A percentile compares a stretch with the other conserved stretches of the same genome.
Evolutionary conservation across 169 alveolate genomes (phyloP).

Genomic region (Hammondia hammondi): DNA sequence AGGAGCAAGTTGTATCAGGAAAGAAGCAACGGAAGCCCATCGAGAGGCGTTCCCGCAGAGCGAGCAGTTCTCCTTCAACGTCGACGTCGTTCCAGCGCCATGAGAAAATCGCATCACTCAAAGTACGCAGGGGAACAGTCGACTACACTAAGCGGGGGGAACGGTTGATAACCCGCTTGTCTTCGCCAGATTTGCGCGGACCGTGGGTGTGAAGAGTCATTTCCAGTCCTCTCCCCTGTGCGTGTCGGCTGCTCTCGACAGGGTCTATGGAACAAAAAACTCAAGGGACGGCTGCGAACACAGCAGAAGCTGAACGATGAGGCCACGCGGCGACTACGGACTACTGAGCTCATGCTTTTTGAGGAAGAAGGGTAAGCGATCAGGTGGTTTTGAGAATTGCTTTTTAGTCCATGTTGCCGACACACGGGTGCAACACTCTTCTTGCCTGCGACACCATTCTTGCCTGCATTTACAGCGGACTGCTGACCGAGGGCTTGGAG

Average conservation of each 20-base stretch:
- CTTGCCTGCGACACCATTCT: neutral
- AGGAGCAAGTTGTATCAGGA: neutral
- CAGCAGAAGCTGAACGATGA: constrained; percentile 8
- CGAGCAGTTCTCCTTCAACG: neutral
- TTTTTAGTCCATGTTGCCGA: neutral
- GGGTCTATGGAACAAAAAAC: neutral
- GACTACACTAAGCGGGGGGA: too few species aligned
- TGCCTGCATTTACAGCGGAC: neutral
- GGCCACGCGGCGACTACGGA: neutral
- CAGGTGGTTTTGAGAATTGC: neutral
- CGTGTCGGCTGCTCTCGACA: neutral
- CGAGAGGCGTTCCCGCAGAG: neutral
- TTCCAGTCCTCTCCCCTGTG: neutral
- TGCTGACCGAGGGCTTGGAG: constrained; percentile 79
- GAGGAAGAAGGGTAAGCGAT: constrained; percentile 24
- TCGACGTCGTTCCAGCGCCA: neutral
- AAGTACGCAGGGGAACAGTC: neutral
- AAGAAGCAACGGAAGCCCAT: neutral
- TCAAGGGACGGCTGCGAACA: constrained; percentile 16
- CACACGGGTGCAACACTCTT: neutral
- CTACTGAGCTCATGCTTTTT: neutral
- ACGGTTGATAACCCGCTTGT: too few species aligned
- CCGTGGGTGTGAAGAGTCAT: too few species aligned
- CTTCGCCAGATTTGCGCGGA: too few species aligned
- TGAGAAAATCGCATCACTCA: neutral